Conservation (phyloP, 768 basidiomycete species). For the Pleurotus tuoliensis region DNA sequence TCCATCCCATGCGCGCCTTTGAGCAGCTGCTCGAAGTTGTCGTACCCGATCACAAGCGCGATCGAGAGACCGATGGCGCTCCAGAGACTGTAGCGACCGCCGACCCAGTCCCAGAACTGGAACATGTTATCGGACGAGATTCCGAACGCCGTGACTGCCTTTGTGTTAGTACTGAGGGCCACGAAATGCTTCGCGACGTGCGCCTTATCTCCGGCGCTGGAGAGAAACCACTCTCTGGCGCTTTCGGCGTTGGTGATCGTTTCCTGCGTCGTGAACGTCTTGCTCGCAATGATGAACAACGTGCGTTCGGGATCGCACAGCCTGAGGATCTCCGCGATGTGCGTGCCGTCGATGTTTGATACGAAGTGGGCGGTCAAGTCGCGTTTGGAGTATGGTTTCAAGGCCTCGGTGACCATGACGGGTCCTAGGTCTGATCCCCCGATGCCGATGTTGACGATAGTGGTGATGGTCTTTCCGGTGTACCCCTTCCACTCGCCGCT, state of each 20-base stretch:
- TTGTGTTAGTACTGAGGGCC: conserved; percentile 94
- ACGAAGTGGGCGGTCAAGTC: conserved; percentile 88
- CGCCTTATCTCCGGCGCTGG: conserved; percentile 73
- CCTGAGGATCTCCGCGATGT: conserved; percentile 84
- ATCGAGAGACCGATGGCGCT: conserved; percentile 97
- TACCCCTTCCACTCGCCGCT: conserved; percentile 94
- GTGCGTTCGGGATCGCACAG: conserved; percentile 87
- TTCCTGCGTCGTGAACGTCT: conserved; percentile 99
- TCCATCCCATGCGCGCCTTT: conserved; percentile 97
- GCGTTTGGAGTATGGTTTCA: conserved; percentile 89
- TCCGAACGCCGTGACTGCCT: conserved; percentile 90
- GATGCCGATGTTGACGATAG: conserved; percentile 98
- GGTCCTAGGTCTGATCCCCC: conserved; percentile 98
- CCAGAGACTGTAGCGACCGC: conserved; percentile 97
- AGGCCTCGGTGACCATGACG: conserved; percentile 98
- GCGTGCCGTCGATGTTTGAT: conserved; percentile 98
- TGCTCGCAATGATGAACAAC: conserved; percentile 87
- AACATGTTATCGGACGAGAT: conserved; percentile 95
- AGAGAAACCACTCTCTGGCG: conserved; percentile 93
- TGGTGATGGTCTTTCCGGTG: conserved; percentile 91
- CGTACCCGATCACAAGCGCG: conserved; percentile 87
- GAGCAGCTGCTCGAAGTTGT: conserved; percentile 88
- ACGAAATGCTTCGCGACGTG: conserved; percentile 99
- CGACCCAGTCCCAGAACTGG: conserved; percentile 99
- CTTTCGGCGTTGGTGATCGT: conserved; percentile 98